phyloP scores from a whole-genome alignment of 1,139 yeast genomes.

The Entelexis sorbosivorans region DNA sequence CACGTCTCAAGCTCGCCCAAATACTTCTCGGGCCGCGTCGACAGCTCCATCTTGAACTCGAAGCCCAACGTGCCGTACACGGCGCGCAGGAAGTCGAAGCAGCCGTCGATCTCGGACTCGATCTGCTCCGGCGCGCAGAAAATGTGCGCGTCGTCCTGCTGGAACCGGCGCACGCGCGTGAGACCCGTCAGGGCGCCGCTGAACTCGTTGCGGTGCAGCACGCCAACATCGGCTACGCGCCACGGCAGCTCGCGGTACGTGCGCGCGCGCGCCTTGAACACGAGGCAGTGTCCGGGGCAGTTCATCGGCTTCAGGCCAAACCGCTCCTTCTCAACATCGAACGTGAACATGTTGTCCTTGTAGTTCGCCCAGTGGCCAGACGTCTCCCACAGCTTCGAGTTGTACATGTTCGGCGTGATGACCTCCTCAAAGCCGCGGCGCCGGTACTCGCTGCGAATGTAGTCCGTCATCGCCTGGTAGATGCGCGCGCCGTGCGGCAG shows the following conservation, averaged over 20 bases:
- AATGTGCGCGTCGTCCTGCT: slow-evolving; percentile 97
- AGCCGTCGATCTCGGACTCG: slow-evolving; percentile 60
- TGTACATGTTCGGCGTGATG: slow-evolving; percentile 95
- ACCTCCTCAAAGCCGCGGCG: slow-evolving; percentile 94
- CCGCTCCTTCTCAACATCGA: slow-evolving; percentile 83
- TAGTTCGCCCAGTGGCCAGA: slow-evolving; percentile 98
- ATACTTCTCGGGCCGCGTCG: slow-evolving; percentile 80
- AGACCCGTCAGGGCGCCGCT: slow-evolving; percentile 91
- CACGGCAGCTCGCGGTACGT: slow-evolving; percentile 85
- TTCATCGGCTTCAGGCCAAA: slow-evolving; percentile 92
- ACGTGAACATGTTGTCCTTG: slow-evolving; percentile 93
- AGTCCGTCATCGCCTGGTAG: slow-evolving; percentile 69
- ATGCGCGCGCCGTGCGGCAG: slow-evolving; percentile 97
- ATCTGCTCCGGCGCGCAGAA: slow-evolving; percentile 82
- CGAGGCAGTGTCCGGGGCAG: slow-evolving; percentile 94
- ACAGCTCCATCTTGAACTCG: slow-evolving; percentile 58
- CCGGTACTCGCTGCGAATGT: slow-evolving; percentile 72
- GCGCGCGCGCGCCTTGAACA: slow-evolving; percentile 71
- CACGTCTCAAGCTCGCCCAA: slow-evolving; percentile 78
- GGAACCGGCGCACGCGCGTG: slow-evolving; percentile 91
- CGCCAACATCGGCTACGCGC: slow-evolving; percentile 83
- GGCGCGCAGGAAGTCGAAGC: slow-evolving; percentile 63
- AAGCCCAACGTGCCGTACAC: slow-evolving; percentile 75
- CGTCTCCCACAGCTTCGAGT: slow-evolving; percentile 90
- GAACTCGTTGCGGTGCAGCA: slow-evolving; percentile 88